Conservation (phyloP, 228 moss, liverwort and hornwort species). For the Sphagnum magellanicum region DNA sequence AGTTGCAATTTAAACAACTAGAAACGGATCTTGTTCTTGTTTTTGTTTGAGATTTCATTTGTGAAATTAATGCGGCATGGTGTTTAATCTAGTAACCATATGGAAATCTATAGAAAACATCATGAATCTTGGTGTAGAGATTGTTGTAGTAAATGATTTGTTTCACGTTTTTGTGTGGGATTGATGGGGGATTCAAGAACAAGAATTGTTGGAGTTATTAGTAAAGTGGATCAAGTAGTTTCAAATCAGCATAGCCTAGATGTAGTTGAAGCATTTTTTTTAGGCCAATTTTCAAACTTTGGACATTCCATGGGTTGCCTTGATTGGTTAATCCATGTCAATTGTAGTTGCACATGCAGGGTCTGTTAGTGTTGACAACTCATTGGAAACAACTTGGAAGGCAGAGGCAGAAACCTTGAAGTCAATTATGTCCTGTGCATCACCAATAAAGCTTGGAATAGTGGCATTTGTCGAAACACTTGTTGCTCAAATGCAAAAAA, state of each 20-base stretch:
- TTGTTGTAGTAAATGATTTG: background rate
- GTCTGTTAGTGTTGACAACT: slow-evolving; percentile 59
- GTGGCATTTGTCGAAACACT: slow-evolving; percentile 81
- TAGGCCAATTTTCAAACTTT: slow-evolving; percentile 60
- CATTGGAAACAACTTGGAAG: slow-evolving; percentile 81
- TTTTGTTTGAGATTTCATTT: too few species aligned
- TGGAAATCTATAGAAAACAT: background rate
- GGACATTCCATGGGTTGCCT: slow-evolving; percentile 93
- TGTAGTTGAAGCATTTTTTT: slow-evolving; percentile 72
- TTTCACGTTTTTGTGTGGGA: background rate
- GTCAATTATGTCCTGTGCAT: slow-evolving; percentile 48
- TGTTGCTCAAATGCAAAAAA: slow-evolving; percentile 69
- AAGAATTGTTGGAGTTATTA: slow-evolving; percentile 85
- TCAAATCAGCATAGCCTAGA: slow-evolving; percentile 81
- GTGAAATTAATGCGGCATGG: too few species aligned
- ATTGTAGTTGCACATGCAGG: slow-evolving; percentile 73
- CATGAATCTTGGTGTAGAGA: background rate
- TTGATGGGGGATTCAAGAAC: slow-evolving; percentile 27
- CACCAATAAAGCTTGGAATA: slow-evolving; percentile 64
- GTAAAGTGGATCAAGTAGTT: slow-evolving; percentile 95
- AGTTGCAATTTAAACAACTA: too few species aligned
- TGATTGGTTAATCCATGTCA: slow-evolving; percentile 91
- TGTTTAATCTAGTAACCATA: too few species aligned
- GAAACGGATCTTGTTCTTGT: too few species aligned
- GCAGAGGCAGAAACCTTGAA: slow-evolving; percentile 86